Evolutionary conservation across 768 basidiomycete species (phyloP).

Genomic region (Mycena chlorophos): DNA sequence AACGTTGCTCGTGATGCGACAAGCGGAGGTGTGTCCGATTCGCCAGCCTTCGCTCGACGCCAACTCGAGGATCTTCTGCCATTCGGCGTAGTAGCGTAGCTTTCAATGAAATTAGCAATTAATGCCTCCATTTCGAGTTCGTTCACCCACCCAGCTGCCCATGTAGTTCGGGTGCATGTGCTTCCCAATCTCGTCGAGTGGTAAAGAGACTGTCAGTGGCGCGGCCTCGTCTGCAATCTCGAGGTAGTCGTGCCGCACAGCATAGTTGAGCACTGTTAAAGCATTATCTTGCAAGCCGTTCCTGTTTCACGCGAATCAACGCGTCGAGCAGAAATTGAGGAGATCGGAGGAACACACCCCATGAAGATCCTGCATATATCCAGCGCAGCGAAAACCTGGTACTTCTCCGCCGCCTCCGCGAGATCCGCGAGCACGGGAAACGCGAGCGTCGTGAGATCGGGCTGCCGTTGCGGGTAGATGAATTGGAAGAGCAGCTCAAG

Average conservation of each 20-base stretch:
- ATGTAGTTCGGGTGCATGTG: constrained; percentile 21
- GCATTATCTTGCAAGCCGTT: constrained; percentile 19
- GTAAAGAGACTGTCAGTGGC: constrained; percentile 19
- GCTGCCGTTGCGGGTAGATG: constrained; percentile 13
- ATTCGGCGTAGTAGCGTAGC: constrained; percentile 20
- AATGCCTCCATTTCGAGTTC: background rate
- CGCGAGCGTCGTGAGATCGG: constrained; percentile 16
- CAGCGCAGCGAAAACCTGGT: constrained; percentile 24
- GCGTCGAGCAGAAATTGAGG: background rate
- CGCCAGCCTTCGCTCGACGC: constrained; percentile 21
- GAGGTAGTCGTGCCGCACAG: constrained; percentile 22
- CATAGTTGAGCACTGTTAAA: constrained; percentile 23
- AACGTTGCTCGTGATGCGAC: constrained; percentile 17
- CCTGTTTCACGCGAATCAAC: background rate
- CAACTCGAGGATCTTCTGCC: constrained; percentile 19
- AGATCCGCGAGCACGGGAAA: constrained; percentile 20
- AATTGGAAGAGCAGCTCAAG: constrained; percentile 12
- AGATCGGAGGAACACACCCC: constrained; percentile 11
- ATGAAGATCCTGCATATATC: constrained; percentile 23
- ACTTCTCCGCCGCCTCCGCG: constrained; percentile 27
- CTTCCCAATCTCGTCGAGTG: constrained; percentile 15
- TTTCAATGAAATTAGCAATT: background rate
- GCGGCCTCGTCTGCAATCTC: constrained; percentile 25
- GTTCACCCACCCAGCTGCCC: constrained; percentile 15
- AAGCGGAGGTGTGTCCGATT: constrained; percentile 17